A percentile compares a stretch with the other conserved stretches of the same genome.
Conservation (phyloP, 495 filamentous ascomycete species). For the Apiosordaria backusii region DNA sequence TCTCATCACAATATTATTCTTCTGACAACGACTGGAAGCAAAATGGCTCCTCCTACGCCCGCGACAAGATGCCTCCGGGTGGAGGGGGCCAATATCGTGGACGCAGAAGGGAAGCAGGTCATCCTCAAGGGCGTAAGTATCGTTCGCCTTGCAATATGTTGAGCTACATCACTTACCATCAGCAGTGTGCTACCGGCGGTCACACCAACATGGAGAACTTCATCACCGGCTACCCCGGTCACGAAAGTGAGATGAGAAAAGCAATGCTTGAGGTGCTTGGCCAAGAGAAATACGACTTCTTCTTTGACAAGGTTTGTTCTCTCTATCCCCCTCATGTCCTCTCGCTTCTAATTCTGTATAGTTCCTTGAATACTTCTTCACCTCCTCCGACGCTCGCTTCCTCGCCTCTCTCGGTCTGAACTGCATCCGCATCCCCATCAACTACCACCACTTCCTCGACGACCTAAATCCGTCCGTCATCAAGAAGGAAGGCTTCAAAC, state of each 20-base stretch:
- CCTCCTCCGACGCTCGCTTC: constrained; percentile 57
- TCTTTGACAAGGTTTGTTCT: constrained; percentile 38
- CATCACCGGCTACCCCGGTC: constrained; percentile 63
- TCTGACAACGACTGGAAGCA: not conserved
- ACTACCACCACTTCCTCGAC: constrained; percentile 63
- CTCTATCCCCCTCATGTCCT: not conserved
- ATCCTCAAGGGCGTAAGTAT: constrained; percentile 45
- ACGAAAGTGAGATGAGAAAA: constrained; percentile 54
- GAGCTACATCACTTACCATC: not conserved
- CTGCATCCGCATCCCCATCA: constrained; percentile 62
- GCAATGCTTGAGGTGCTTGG: constrained; percentile 56
- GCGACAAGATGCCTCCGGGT: constrained; percentile 38
- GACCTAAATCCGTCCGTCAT: constrained; percentile 58
- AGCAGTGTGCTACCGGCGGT: constrained; percentile 31
- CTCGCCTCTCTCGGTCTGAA: constrained; percentile 57
- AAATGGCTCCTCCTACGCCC: constrained; percentile 22
- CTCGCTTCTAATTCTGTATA: constrained; percentile 37
- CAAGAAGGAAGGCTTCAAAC: constrained; percentile 56
- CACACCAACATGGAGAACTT: constrained; percentile 60
- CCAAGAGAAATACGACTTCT: constrained; percentile 44
- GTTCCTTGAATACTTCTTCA: constrained; percentile 64
- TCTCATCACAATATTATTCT: not conserved
- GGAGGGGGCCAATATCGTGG: constrained; percentile 44
- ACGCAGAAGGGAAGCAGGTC: constrained; percentile 43
- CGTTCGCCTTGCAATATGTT: not conserved